A percentile compares a stretch with the other conserved stretches of the same genome.
phyloP scores from a whole-genome alignment of 768 basidiomycete genomes.

The Mycena kentingensis region DNA sequence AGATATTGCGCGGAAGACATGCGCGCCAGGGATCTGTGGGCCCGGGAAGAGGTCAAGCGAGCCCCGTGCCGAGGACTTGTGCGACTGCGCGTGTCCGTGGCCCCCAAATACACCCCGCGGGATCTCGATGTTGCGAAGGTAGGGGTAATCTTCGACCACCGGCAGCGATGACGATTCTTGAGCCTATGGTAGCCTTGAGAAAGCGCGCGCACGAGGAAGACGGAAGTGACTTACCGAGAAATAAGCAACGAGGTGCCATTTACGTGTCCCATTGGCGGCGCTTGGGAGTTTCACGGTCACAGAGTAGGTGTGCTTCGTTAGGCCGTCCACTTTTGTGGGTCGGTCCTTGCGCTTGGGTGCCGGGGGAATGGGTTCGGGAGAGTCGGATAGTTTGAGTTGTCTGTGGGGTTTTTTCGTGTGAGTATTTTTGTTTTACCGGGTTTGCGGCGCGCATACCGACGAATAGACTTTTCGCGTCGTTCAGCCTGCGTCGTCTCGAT shows the following conservation, averaged over 20 bases:
- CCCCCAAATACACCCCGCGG: slow-evolving; percentile 53
- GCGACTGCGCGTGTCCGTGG: too few species aligned
- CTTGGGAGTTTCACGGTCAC: slow-evolving; percentile 70
- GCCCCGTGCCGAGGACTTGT: slow-evolving; percentile 35
- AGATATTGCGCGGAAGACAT: not conserved
- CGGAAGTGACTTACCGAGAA: not conserved
- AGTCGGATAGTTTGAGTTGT: slow-evolving; percentile 38
- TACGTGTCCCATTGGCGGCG: slow-evolving; percentile 51
- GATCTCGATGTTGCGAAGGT: slow-evolving; percentile 48
- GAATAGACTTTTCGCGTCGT: slow-evolving; percentile 75
- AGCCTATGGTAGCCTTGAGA: slow-evolving; percentile 1
- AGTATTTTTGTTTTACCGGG: not conserved
- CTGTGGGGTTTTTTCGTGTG: too few species aligned
- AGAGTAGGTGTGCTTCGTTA: slow-evolving; percentile 85
- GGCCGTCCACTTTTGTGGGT: slow-evolving; percentile 76
- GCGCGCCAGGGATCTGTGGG: not conserved
- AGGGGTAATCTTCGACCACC: slow-evolving; percentile 55
- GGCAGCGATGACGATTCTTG: slow-evolving; percentile 48
- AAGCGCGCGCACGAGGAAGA: too few species aligned
- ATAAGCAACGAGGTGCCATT: slow-evolving; percentile 57
- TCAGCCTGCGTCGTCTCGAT: slow-evolving; percentile 80
- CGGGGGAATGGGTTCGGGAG: slow-evolving; percentile 55
- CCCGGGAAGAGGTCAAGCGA: not conserved
- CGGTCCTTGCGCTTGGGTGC: slow-evolving; percentile 73
- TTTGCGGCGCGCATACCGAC: slow-evolving; percentile 49